Evolutionary conservation across 495 filamentous ascomycete genomes (phyloP), one percentile per base, ranked within the genome.

Genomic region (Eremomyces bilateralis): DNA sequence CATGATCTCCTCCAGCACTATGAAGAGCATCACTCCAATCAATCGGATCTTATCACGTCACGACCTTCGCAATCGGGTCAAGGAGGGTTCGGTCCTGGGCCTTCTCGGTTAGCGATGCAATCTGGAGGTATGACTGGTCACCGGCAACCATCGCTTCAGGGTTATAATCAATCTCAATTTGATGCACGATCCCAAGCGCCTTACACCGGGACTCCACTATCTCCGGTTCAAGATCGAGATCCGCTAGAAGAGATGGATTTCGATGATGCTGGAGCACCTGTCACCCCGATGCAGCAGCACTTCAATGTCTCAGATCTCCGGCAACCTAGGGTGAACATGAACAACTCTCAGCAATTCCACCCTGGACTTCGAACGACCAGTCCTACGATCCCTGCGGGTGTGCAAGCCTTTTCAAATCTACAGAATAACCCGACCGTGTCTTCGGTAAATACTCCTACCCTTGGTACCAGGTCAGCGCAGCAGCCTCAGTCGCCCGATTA

Each of bases 361-460:
- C 80, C 84, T 53, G 80, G 77, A 10, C 71, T 94, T 41, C 76
- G 77, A 35, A 71, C 70, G 5, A 88, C 84, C 4, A 76, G 79
- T 45, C 88, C 90, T 2, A 68, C 77, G 13, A 95, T 88, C 8
- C 88, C 88, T 12, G 65, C 75, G 20, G 65, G 73, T 78, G n/a
- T n/a, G n/a, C n/a, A n/a, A n/a, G 44, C 50, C 65, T 36, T 65
- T 45, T 67, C 41, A 58, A 60, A 35, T 17, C 73, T 90, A 51
- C 78, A 84, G 49, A 80, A 91, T 49, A 95, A 95, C 47, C 88
- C 88, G 17, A 95, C 83, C 0, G 80, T 95, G n/a, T 92, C 88
- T 8, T 93, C 84, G 22, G 84, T 93, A 35, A 95, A 95, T 47
- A 93, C 83, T 2, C 88, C 84, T 0, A 91, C 84, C 8, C 59